Evolutionary conservation across 2,329 filamentous ascomycete species (phyloP), one percentile per base, ranked within the genome.

Genomic region (Hymenoscyphus fraxineus): DNA sequence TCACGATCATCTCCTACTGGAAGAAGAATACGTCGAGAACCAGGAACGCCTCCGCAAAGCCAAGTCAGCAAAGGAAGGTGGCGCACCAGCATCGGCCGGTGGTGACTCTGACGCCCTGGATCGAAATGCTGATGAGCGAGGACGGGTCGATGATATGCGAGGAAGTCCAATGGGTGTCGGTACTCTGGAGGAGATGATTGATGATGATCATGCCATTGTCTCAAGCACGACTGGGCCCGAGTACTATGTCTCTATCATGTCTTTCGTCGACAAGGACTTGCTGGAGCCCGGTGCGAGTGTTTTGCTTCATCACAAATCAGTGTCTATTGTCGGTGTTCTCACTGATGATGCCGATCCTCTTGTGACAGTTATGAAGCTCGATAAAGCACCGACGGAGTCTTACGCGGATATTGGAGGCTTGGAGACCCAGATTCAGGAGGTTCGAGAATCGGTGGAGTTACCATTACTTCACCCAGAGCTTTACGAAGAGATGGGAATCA

Each of bases 191-290:
- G 95, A 99, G 82, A 90, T 99, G 82, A 99, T 99, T 76, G 95
- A 99, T 75, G 95, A 99, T 77, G 95, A 99, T 80, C 95, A 99
- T 75, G 95, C 95, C 67, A 99, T 99, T 75, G 95, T 99, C 41
- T 97, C 93, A 19, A 97, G 93, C 77, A 96, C 95, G 0, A 98
- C 95, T 6, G 95, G 95, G 0, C 95, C 95, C 0, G 95, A 99
- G 78, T 99, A 97, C 84, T 99, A 98, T 78, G 95, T 99, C 70
- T 97, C 93, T 72, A 99, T 99, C 85, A 98, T 98, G 95, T 97
- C 94, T 63, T 99, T 99, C 74, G 95, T 99, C 70, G 95, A 99
- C 83, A 99, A 99, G 80, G 95, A 99, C 75, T 86, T 99, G 3
- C 85, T 99, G 55, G 95, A 99, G 79, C 95, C 95, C 1, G 96